phyloP scores from a whole-genome alignment of 805 yeast genomes.

The Spathaspora hagerdaliae region DNA sequence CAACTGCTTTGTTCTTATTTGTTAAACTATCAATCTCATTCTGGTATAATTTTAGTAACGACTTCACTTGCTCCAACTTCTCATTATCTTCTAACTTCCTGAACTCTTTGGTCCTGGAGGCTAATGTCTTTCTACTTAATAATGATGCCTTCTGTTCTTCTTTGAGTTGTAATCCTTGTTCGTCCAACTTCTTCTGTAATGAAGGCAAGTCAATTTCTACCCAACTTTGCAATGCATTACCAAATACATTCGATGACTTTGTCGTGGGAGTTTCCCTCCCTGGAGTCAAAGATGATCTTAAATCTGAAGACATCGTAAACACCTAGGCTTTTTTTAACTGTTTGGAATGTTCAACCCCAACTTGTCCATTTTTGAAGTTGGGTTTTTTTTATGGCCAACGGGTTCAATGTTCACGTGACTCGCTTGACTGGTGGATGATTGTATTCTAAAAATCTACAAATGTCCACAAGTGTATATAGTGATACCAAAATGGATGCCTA shows the following conservation, averaged over 20 bases:
- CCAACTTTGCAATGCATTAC: conserved; percentile 71
- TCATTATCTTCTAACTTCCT: conserved; percentile 64
- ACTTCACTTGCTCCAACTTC: conserved; percentile 62
- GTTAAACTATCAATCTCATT: conserved; percentile 83
- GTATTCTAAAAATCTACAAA: no score
- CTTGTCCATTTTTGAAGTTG: no score
- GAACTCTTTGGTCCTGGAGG: conserved; percentile 82
- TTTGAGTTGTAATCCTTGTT: conserved; percentile 68
- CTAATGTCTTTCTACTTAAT: conserved; percentile 68
- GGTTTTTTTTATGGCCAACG: no score
- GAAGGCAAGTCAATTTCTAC: conserved; percentile 64
- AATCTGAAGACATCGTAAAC: no score
- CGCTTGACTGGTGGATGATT: no score
- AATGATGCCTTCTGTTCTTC: conserved; percentile 66
- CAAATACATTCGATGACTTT: conserved; percentile 27
- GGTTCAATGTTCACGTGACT: no score
- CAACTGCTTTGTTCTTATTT: conserved; percentile 69
- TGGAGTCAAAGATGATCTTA: no score
- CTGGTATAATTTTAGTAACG: conserved; percentile 75
- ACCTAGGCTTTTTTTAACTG: no score
- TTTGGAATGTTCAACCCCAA: no score
- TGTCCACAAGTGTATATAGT: no score
- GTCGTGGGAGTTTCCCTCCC: no score
- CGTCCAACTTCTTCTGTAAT: conserved; percentile 71
- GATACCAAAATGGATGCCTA: no score